Evolutionary conservation across 2,329 filamentous ascomycete genomes (phyloP).

Genomic region (Thielaviopsis ethacetica): DNA sequence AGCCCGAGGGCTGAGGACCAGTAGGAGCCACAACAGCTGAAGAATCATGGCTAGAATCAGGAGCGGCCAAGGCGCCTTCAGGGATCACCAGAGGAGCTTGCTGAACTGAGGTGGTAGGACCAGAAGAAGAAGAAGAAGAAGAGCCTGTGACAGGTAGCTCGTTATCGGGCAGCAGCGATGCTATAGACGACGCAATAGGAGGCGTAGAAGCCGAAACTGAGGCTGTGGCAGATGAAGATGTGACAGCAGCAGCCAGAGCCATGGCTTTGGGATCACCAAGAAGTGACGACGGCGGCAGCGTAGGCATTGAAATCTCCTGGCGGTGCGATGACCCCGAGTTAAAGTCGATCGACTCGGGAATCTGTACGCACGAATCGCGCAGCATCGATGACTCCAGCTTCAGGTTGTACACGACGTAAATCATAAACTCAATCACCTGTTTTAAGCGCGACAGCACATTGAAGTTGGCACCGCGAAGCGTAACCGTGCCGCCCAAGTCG

Average conservation of each 20-base stretch:
- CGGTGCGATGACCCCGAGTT: slow-evolving; percentile 1
- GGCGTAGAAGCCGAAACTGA: not conserved
- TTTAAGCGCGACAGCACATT: slow-evolving; percentile 64
- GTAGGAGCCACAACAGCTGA: not conserved
- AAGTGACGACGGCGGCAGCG: not conserved
- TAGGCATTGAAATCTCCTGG: not conserved
- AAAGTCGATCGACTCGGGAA: slow-evolving; percentile 42
- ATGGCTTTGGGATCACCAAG: not conserved
- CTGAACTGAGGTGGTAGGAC: not conserved
- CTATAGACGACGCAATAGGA: not conserved
- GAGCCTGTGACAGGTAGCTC: not conserved
- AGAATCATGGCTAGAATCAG: not conserved
- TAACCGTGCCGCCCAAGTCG: slow-evolving; percentile 87
- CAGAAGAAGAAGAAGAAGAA: not conserved
- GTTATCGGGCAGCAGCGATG: not conserved
- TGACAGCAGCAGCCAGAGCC: not conserved
- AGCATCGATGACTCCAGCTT: slow-evolving; percentile 91
- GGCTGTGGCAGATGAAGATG: not conserved
- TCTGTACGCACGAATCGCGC: slow-evolving; percentile 78
- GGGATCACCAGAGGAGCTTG: not conserved
- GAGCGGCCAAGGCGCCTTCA: not conserved
- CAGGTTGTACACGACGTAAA: slow-evolving; percentile 95
- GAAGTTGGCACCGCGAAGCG: slow-evolving; percentile 65
- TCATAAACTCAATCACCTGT: slow-evolving; percentile 93
- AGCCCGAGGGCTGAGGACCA: not conserved